Evolutionary conservation across 2,329 filamentous ascomycete genomes (phyloP), one percentile per base, ranked within the genome.

Genomic region (Calonectria pseudoreteaudii): DNA sequence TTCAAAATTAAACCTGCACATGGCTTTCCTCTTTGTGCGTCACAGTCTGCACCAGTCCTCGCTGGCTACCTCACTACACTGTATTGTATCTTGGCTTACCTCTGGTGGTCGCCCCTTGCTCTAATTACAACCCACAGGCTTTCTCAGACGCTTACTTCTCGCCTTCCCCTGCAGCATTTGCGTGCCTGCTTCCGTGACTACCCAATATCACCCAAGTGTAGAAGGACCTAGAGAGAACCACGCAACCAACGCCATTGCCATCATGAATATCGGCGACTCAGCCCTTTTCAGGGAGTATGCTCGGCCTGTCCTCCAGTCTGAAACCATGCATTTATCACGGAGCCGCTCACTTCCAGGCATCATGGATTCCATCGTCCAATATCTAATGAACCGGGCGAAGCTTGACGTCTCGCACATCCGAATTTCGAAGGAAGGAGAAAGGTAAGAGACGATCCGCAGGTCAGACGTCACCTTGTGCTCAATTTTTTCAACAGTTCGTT

Each of bases 391-490:
- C 38, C 72, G 76, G 36, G 79, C 79, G 20, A 79, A 73, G 28
- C 67, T 84, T 44, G 80, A 84, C 66, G 76, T 82, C 47, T 79
- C 77, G 41, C 74, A 72, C 3, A 80, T 84, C 64, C 80, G 79
- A 44, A 84, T 85, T 58, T 80, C 78, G 8, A 68, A 81, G 38
- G 78, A 81, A 7, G 81, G 80, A 2, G 73, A 80, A 53, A 74
- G 83, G 84, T 85, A 75, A 68, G 83, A 8, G 16, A 13, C n/a
- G 18, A 67, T 36, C 1, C 34, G 18, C 5, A 7, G 28, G 1
- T 16, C 20, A 8, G 6, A 28, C 50, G 16, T n/a, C 28, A 20
- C 10, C 11, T 5, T 58, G 52, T 11, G 53, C 71, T 72, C 26
- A 69, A n/a, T 44, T 41, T 36, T n/a, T 30, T 4, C 10, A 44